Evolutionary conservation across 2,329 filamentous ascomycete genomes (phyloP).

Genomic region (Colletotrichum camelliae): DNA sequence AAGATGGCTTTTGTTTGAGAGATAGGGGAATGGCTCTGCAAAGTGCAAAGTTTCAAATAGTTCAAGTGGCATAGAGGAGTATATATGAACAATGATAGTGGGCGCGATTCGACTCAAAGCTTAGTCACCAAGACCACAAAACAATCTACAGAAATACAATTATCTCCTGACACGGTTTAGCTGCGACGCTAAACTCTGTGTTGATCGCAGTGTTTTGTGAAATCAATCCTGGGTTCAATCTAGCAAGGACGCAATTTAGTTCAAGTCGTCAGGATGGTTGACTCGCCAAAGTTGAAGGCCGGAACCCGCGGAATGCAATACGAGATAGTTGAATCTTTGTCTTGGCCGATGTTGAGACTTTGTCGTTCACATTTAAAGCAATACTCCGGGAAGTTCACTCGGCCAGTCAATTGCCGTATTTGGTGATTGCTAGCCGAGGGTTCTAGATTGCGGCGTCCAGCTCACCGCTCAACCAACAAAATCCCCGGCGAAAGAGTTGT

Average conservation of each 20-base stretch:
- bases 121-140: no score
- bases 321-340: background rate
- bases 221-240: no score
- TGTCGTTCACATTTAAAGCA: background rate
- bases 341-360: background rate
- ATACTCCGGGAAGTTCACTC: background rate
- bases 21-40: background rate
- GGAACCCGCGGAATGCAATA: background rate
- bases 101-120: no score
- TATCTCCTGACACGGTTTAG: no score
- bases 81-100: no score
- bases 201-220: no score
- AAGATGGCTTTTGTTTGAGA: background rate
- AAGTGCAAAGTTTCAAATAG: background rate
- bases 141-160: no score
- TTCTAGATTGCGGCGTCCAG: background rate
- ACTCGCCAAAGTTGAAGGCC: no score
- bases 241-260: no score
- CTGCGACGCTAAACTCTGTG: no score
- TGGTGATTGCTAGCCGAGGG: background rate
- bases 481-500: background rate
- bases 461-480: background rate
- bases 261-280: no score
- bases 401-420: background rate
- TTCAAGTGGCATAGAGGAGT: background rate